Evolutionary conservation across 768 basidiomycete genomes (phyloP).

Genomic region (Lentinula sp.): DNA sequence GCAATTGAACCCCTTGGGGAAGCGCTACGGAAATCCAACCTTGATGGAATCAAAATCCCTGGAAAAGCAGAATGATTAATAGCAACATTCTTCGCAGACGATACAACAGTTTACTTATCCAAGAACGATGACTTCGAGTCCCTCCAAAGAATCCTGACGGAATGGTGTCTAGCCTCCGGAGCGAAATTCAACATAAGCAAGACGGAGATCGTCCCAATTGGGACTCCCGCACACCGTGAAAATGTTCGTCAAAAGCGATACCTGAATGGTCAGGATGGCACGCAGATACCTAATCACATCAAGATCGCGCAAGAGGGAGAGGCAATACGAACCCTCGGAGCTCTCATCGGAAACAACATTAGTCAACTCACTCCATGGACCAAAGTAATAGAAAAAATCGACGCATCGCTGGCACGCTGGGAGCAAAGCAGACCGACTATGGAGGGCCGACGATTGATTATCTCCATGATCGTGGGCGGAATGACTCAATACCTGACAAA

Average conservation of each 20-base stretch:
- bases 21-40: conserved; percentile 10
- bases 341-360: conserved; percentile 18
- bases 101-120: background rate
- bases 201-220: conserved; percentile 17
- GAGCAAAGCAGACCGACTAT: background rate
- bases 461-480: too few species aligned
- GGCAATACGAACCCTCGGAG: conserved; percentile 6
- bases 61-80: conserved; percentile 7
- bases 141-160: conserved; percentile 6
- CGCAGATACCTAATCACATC: background rate
- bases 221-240: background rate
- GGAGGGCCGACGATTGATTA: too few species aligned
- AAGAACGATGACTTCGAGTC: conserved; percentile 4
- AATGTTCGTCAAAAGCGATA: background rate
- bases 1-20: conserved; percentile 20
- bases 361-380: conserved; percentile 9
- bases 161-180: conserved; percentile 7
- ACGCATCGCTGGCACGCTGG: conserved; percentile 8
- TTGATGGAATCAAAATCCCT: conserved; percentile 14
- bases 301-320: conserved; percentile 12
- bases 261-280: background rate
- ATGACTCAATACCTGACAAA: too few species aligned
- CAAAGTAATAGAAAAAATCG: conserved; percentile 14
- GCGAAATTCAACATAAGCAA: conserved; percentile 19
- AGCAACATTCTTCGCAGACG: conserved; percentile 18